Conservation (phyloP, 345 rosid genomes). For the Heritiera fomes region DNA sequence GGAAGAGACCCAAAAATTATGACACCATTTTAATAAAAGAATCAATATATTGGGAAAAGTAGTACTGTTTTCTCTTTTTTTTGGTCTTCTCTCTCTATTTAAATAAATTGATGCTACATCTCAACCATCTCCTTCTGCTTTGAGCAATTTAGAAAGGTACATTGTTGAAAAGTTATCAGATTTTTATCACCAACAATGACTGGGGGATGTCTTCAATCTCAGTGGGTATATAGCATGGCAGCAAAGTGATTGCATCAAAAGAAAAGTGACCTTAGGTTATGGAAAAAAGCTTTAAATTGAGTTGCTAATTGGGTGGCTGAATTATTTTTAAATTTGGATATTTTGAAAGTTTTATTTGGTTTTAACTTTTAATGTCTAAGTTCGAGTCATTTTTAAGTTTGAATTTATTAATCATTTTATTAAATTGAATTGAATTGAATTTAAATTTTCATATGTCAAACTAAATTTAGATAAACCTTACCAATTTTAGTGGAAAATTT, state of each 20-base stretch:
- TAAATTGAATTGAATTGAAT: too few relatives aligned
- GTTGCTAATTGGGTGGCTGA: too few relatives aligned
- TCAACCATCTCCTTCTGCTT: not conserved
- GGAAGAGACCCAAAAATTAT: not conserved
- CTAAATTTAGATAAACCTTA: too few relatives aligned
- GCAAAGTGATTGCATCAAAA: not conserved
- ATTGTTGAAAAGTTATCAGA: not conserved
- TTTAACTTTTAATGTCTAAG: too few relatives aligned
- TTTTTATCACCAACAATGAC: not conserved
- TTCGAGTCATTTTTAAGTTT: too few relatives aligned
- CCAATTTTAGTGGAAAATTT: too few relatives aligned
- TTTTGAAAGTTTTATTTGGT: too few relatives aligned
- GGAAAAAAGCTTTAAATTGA: not conserved
- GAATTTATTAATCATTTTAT: too few relatives aligned
- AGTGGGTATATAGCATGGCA: not conserved
- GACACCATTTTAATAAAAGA: too few relatives aligned
- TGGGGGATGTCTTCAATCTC: not conserved
- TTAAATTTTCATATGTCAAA: too few relatives aligned
- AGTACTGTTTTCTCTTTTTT: not conserved
- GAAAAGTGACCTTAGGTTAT: not conserved
- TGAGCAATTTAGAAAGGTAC: not conserved
- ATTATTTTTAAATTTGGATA: too few relatives aligned
- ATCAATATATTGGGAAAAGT: not conserved
- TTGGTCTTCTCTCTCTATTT: not conserved
- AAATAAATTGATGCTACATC: not conserved